Percentiles rank a stretch among this genome's conserved stretches.
phyloP scores from a whole-genome alignment of 2,329 filamentous ascomycete genomes.

The Colletotrichum tropicicola region DNA sequence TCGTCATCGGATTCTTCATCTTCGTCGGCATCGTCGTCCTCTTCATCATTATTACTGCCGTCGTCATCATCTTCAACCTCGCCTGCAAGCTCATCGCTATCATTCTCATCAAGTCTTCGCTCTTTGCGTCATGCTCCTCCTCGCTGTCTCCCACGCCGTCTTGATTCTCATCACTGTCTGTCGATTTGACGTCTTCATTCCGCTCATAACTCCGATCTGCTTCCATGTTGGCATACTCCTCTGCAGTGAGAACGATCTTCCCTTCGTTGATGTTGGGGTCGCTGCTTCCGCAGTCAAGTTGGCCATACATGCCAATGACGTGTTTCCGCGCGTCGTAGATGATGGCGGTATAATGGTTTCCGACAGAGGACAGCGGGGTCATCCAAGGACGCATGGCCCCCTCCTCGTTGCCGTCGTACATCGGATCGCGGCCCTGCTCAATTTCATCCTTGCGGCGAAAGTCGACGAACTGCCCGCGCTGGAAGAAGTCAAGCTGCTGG shows the following conservation, averaged over 20 bases:
- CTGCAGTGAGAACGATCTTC: not conserved
- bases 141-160: not conserved
- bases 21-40: not conserved
- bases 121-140: not conserved
- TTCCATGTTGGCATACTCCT: not conserved
- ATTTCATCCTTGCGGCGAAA: conserved; percentile 27
- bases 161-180: too few relatives aligned
- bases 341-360: conserved; percentile 35
- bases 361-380: conserved; percentile 37
- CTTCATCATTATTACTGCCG: not conserved
- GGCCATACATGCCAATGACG: conserved; percentile 34
- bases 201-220: too few relatives aligned
- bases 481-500: conserved; percentile 30
- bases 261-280: not conserved
- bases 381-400: conserved; percentile 40
- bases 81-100: too few relatives aligned
- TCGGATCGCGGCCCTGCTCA: conserved; percentile 27
- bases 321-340: conserved; percentile 39
- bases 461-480: conserved; percentile 11
- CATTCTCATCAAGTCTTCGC: not conserved
- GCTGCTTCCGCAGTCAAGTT: conserved; percentile 13
- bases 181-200: too few relatives aligned
- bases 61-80: too few relatives aligned
- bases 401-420: conserved; percentile 30
- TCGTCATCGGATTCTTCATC: not conserved